Evolutionary conservation across 176 grass and related monocot species (phyloP).

Genomic region (Eleusine indica): DNA sequence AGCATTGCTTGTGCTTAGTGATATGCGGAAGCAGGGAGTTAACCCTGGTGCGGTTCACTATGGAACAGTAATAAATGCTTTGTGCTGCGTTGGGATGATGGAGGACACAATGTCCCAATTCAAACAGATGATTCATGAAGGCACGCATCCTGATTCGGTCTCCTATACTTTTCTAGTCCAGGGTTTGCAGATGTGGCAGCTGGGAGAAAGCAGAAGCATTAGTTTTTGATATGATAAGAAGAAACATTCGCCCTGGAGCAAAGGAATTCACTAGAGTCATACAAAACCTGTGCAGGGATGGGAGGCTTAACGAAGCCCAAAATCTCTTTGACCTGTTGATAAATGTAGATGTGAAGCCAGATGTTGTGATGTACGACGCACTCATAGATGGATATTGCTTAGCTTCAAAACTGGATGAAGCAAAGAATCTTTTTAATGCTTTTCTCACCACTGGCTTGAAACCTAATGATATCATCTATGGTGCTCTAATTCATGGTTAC

Average conservation of each 20-base stretch:
- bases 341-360: slow-evolving; percentile 17
- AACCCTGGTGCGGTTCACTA: slow-evolving; percentile 4
- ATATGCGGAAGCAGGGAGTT: slow-evolving; percentile 20
- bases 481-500: slow-evolving; percentile 12
- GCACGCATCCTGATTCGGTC: background rate
- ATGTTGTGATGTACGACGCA: slow-evolving; percentile 19
- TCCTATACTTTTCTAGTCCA: background rate
- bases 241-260: slow-evolving; percentile 9
- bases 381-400: slow-evolving; percentile 32
- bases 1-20: slow-evolving; percentile 3
- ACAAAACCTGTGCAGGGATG: slow-evolving; percentile 15
- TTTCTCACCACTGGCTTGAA: background rate
- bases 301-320: slow-evolving; percentile 25
- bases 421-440: background rate
- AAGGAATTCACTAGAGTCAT: slow-evolving; percentile 20
- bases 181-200: background rate
- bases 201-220: slow-evolving; percentile 39
- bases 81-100: slow-evolving; percentile 2
- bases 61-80: slow-evolving; percentile 8
- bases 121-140: slow-evolving; percentile 9
- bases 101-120: slow-evolving; percentile 22
- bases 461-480: background rate
- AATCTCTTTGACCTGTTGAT: slow-evolving; percentile 33
- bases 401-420: slow-evolving; percentile 1
- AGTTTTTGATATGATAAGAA: slow-evolving; percentile 32